Conservation (phyloP, 2,329 filamentous ascomycete species). For the Microsporum audouinii region DNA sequence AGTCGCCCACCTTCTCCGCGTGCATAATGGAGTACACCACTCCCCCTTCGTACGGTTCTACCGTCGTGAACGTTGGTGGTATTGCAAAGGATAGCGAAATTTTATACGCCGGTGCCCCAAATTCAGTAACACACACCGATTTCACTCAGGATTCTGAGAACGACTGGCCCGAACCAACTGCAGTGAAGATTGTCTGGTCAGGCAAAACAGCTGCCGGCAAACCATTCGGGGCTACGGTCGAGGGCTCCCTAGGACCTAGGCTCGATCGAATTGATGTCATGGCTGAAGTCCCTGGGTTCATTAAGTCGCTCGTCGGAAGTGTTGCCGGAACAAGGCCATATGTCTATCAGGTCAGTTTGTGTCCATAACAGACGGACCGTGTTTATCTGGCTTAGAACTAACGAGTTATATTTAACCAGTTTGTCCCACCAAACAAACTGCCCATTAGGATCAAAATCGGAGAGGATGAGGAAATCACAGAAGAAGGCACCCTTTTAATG, state of each 20-base stretch:
- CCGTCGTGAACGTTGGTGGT: slow-evolving; percentile 69
- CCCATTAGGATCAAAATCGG: slow-evolving; percentile 75
- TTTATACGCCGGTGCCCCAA: slow-evolving; percentile 56
- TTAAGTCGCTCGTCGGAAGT: slow-evolving; percentile 83
- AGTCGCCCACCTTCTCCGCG: slow-evolving; percentile 74
- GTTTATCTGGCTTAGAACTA: not conserved
- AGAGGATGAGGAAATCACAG: slow-evolving; percentile 58
- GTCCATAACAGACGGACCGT: not conserved
- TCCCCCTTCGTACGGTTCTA: slow-evolving; percentile 81
- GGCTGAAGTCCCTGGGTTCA: slow-evolving; percentile 88
- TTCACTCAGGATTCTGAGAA: slow-evolving; percentile 62
- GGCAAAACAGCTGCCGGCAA: slow-evolving; percentile 69
- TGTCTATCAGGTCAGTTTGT: slow-evolving; percentile 71
- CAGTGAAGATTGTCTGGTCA: slow-evolving; percentile 64
- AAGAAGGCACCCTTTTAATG: slow-evolving; percentile 68
- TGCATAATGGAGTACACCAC: slow-evolving; percentile 95
- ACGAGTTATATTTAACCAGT: slow-evolving; percentile 42
- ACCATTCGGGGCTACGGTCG: slow-evolving; percentile 55
- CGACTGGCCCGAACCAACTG: slow-evolving; percentile 78
- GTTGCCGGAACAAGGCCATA: slow-evolving; percentile 91
- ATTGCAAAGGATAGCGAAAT: slow-evolving; percentile 73
- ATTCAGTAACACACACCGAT: slow-evolving; percentile 57
- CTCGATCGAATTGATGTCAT: slow-evolving; percentile 87
- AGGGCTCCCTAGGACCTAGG: slow-evolving; percentile 55
- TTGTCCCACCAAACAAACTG: slow-evolving; percentile 52